phyloP scores from a whole-genome alignment of 345 rosid species.

The Rhizophora apiculata region DNA sequence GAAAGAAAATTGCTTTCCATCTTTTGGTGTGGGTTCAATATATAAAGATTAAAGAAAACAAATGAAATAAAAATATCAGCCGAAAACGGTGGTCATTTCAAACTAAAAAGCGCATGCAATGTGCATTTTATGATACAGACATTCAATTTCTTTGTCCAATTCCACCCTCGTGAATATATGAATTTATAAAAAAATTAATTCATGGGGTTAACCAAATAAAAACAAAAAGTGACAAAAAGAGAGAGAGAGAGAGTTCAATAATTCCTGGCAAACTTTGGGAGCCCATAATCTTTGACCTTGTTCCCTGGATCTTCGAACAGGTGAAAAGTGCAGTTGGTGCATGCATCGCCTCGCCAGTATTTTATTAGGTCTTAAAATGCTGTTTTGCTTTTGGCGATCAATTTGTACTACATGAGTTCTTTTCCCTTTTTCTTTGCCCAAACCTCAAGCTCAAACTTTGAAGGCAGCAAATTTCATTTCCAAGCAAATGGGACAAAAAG shows the following conservation, averaged over 20 bases:
- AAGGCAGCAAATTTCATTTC: not conserved
- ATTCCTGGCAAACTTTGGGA: not conserved
- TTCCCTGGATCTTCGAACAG: not conserved
- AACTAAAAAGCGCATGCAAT: too few relatives aligned
- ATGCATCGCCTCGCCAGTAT: not conserved
- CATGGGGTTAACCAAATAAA: not conserved
- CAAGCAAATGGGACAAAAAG: not conserved
- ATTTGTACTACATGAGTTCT: not conserved
- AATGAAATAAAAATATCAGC: too few relatives aligned
- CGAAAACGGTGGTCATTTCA: too few relatives aligned
- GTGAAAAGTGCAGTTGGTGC: not conserved
- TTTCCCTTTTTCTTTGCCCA: not conserved
- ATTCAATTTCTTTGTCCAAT: not conserved
- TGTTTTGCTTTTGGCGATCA: not conserved
- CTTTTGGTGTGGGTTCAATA: too few relatives aligned
- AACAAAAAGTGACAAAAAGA: not conserved
- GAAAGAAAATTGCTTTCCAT: too few relatives aligned
- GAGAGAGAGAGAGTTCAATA: not conserved
- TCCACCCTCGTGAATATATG: not conserved
- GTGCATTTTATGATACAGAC: too few relatives aligned
- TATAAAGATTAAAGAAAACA: too few relatives aligned
- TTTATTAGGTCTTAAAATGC: not conserved
- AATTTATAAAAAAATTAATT: not conserved
- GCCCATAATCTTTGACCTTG: conserved; percentile 1
- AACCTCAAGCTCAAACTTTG: not conserved